These are phyloP conservation scores for Exophiala dermatitidis DNA, from an alignment of 2,329 filamentous ascomycete genomes.

Conservation along the genomic window DNA sequence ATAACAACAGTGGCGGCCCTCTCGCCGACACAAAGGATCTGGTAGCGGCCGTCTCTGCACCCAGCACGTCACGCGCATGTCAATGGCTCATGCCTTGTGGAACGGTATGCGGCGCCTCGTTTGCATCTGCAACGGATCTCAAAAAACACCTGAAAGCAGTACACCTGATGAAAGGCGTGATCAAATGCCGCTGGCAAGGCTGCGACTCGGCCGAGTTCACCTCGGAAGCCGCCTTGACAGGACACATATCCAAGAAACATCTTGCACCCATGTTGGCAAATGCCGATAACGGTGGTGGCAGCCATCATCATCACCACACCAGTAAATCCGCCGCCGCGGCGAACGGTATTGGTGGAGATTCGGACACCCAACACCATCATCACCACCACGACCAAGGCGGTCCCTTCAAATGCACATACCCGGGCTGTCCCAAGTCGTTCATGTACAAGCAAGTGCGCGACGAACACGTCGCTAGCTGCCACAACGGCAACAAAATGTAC, in stretches of 20 bases:
- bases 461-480: constrained; percentile 23
- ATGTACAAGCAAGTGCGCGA: constrained; percentile 28
- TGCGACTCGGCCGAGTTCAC: constrained; percentile 24
- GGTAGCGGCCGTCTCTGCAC: constrained; percentile 6
- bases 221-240: constrained; percentile 26
- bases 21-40: constrained; percentile 7
- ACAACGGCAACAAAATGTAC: constrained; percentile 25
- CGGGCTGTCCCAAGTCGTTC: constrained; percentile 26
- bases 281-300: not conserved
- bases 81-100: constrained; percentile 28
- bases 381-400: constrained; percentile 10
- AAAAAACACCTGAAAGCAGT: constrained; percentile 27
- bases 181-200: constrained; percentile 23
- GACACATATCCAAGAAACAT: constrained; percentile 28
- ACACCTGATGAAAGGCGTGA: constrained; percentile 24
- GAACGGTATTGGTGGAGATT: too few relatives aligned
- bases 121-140: constrained; percentile 24
- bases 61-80: constrained; percentile 18
- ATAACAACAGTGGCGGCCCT: not conserved
- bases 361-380: not conserved
- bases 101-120: constrained; percentile 24
- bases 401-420: constrained; percentile 27
- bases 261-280: constrained; percentile 20
- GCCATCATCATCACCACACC: constrained; percentile 1
- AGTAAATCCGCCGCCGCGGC: too few relatives aligned